Evolutionary conservation across 768 basidiomycete species (phyloP), one percentile per base, ranked within the genome.

Genomic region (Gloeophyllum trabeum): DNA sequence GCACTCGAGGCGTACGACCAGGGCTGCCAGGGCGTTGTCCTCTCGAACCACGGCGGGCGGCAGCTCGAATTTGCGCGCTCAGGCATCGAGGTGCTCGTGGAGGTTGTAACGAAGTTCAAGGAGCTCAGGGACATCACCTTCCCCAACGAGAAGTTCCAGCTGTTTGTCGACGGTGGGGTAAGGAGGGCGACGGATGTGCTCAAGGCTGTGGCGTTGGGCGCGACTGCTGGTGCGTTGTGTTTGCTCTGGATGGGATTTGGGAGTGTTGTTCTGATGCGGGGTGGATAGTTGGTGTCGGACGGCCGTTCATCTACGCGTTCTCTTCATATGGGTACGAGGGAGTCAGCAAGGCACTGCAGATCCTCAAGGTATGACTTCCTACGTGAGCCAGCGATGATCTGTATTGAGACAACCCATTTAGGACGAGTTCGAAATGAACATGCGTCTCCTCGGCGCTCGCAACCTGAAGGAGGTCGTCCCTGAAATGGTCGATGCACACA

Each of bases 351-450:
- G 87, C 88, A 1, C 54, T 96, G 41, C 73, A 86, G 51, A 87
- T 94, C 40, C 59, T 93, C 36, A 70, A 72, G 48, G 87, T 83
- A 73, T 54, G 2, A 16, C 20, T 12, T 5, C 10, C 26, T 22
- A n/a, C 12, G 19, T 20, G 3, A 23, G 24, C 34, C 43, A 16
- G 14, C 14, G 37, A 14, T 24, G 23, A 35, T 19, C 6, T 26
- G 13, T 2, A 4, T 25, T 21, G 37, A 30, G 16, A 35, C 47
- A 10, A 51, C 19, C 34, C 12, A 5, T 46, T 6, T 54, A 97
- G 90, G 89, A 93, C 51, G 94, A 99, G 60, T 90, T 99, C 52
- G 89, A 93, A 67, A 97, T 98, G 94, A 92, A 94, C 61, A 73
- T 97, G 75, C 81, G 93, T 13, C 68, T 98, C 1, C 61, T 99